phyloP scores from a whole-genome alignment of 2,329 filamentous ascomycete genomes.

The Monosporascus ibericus region DNA sequence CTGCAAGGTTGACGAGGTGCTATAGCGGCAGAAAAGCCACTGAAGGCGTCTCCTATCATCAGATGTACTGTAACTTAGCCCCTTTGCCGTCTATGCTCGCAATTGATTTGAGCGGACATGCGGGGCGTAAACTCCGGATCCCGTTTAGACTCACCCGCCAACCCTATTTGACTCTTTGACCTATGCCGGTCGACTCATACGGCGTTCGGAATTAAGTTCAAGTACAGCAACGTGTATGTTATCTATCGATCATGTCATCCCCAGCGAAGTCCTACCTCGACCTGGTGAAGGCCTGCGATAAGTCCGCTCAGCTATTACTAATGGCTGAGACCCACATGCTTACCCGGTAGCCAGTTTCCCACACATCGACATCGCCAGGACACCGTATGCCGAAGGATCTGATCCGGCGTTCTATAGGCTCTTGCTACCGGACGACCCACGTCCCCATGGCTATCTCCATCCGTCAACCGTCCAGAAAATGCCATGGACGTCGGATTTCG shows the following conservation, averaged over 20 bases:
- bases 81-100: too few relatives aligned
- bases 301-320: constrained; percentile 23
- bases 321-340: constrained; percentile 4
- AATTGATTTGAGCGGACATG: too few relatives aligned
- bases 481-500: constrained; percentile 34
- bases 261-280: constrained; percentile 24
- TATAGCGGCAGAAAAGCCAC: too few relatives aligned
- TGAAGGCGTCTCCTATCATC: too few relatives aligned
- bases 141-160: too few relatives aligned
- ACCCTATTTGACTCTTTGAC: too few relatives aligned
- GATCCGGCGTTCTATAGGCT: constrained; percentile 35
- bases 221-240: not conserved
- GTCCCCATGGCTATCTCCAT: constrained; percentile 43
- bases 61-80: too few relatives aligned
- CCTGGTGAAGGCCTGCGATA: constrained; percentile 36
- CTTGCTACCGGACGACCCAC: constrained; percentile 35
- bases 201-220: not conserved
- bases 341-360: constrained; percentile 34
- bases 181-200: too few relatives aligned
- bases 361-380: constrained; percentile 29
- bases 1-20: too few relatives aligned
- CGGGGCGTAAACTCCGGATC: too few relatives aligned
- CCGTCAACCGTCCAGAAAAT: constrained; percentile 36
- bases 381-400: constrained; percentile 5
- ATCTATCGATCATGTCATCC: constrained; percentile 4